These are phyloP conservation scores for Xylaria multiplex DNA, from an alignment of 2,329 filamentous ascomycete genomes.

Conservation along the genomic window DNA sequence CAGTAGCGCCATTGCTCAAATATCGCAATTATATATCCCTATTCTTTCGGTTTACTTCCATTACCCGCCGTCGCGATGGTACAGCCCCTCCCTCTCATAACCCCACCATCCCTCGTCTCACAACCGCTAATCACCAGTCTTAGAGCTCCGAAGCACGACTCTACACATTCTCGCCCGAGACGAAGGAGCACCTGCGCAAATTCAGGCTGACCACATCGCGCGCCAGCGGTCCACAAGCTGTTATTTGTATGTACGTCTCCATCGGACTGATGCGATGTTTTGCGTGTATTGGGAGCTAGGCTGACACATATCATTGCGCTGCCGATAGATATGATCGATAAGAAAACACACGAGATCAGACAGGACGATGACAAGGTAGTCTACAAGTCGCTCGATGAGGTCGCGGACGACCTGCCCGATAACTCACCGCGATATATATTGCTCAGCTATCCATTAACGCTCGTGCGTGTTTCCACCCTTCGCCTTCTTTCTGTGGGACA, in stretches of 20 bases:
- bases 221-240: conserved; percentile 83
- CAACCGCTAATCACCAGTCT: conserved; percentile 25
- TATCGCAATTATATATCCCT: not conserved
- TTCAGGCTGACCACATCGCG: conserved; percentile 92
- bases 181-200: conserved; percentile 89
- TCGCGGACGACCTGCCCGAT: conserved; percentile 90
- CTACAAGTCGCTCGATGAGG: conserved; percentile 82
- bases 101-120: conserved; percentile 28
- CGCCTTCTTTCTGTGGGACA: not conserved
- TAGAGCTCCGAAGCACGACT: conserved; percentile 83
- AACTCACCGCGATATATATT: conserved; percentile 90
- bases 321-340: conserved; percentile 84
- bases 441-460: conserved; percentile 87
- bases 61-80: conserved; percentile 30
- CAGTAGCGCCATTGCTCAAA: no score
- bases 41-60: not conserved
- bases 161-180: conserved; percentile 92
- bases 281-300: conserved; percentile 6
- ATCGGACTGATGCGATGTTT: conserved; percentile 18
- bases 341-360: conserved; percentile 87
- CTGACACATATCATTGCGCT: conserved; percentile 2
- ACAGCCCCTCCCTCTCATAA: conserved; percentile 15
- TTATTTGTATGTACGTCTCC: conserved; percentile 81
- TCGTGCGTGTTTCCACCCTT: conserved; percentile 65
- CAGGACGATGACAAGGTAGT: conserved; percentile 79